A percentile compares a stretch with the other conserved stretches of the same genome.
Evolutionary conservation across 2,329 filamentous ascomycete genomes (phyloP).

Genomic region (Fusarium sp.): DNA sequence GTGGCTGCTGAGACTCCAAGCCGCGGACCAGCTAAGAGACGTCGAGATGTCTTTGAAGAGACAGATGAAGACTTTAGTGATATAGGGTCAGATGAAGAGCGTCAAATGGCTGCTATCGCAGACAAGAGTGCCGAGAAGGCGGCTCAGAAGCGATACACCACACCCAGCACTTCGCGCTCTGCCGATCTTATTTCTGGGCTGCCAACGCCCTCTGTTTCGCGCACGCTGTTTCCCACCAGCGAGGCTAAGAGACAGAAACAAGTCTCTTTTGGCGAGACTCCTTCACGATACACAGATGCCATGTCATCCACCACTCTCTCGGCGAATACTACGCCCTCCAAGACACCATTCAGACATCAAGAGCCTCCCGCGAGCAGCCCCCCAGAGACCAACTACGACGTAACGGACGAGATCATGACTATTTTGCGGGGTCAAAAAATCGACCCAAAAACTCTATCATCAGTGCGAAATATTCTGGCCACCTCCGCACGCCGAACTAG

Average conservation of each 20-base stretch:
- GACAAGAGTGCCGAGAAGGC: slow-evolving; percentile 50
- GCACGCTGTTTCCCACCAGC: slow-evolving; percentile 51
- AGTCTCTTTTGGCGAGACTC: slow-evolving; percentile 47
- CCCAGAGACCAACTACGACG: slow-evolving; percentile 44
- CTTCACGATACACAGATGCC: slow-evolving; percentile 2
- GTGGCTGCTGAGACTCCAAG: slow-evolving; percentile 32
- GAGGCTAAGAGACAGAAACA: slow-evolving; percentile 49
- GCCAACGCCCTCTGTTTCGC: slow-evolving; percentile 52
- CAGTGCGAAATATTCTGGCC: slow-evolving; percentile 60
- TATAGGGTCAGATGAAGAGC: slow-evolving; percentile 54
- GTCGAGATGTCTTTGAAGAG: slow-evolving; percentile 45
- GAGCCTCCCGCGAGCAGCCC: slow-evolving; percentile 30
- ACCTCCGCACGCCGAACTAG: slow-evolving; percentile 67
- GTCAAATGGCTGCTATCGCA: slow-evolving; percentile 50
- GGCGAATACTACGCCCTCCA: slow-evolving; percentile 28
- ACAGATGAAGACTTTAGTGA: slow-evolving; percentile 49
- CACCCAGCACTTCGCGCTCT: slow-evolving; percentile 43
- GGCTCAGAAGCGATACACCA: slow-evolving; percentile 35
- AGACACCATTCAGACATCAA: slow-evolving; percentile 4
- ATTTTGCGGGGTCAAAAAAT: slow-evolving; percentile 60
- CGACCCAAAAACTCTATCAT: slow-evolving; percentile 49
- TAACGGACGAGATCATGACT: slow-evolving; percentile 61
- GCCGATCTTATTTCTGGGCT: slow-evolving; percentile 43
- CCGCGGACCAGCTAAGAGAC: slow-evolving; percentile 45
- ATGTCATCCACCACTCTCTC: slow-evolving; percentile 25